Base-by-base conservation (phyloP, 202 grass and related monocot genomes). In the Hordeum pubiflorum region DNA sequence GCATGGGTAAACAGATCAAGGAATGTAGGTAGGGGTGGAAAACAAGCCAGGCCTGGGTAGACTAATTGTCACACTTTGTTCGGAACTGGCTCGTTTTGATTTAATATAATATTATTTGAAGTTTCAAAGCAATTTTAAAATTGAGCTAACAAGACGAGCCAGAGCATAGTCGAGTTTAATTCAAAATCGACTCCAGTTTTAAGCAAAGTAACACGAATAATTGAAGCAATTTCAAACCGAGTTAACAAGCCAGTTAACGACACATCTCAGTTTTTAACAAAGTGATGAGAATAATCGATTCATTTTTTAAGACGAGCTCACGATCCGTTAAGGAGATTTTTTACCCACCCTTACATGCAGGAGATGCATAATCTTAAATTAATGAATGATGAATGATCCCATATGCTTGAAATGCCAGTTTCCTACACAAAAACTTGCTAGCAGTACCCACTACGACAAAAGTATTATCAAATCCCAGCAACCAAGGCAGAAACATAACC, bases 301-400 rank as follows among this genome's bases (percentile, higher is more conserved):
- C 54, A 57, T 9, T 57, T 57, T 57, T 3, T 17, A 57, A 57
- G n/a, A 57, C 8, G n/a, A 57, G 54, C 17, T 57, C n/a, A 21
- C n/a, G n/a, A 57, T 17, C 54, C 54, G 54, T 57, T 57, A 57
- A 57, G 54, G n/a, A 56, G 17, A 50, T 13, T 11, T 44, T 56
- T 20, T 20, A 3, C 52, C 2, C 7, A 9, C 52, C 15, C 18
- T 20, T 56, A 56, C 34, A 50, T 26, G 75, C 10, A 27, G 21
- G 66, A 78, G n/a, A 38, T 37, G 40, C 21, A 22, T 63, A 26
- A 63, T 60, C 64, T 60, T 62, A 85, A 63, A 71, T 15, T 52
- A 39, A 33, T 75, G 3, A 32, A 76, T 40, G 2, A 32, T 75
- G 3, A 41, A 71, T 40, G 4, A 31, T 77, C 4, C 10, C 22